Base-by-base conservation (phyloP, 75 land plant species). In the Pinus taeda region DNA sequence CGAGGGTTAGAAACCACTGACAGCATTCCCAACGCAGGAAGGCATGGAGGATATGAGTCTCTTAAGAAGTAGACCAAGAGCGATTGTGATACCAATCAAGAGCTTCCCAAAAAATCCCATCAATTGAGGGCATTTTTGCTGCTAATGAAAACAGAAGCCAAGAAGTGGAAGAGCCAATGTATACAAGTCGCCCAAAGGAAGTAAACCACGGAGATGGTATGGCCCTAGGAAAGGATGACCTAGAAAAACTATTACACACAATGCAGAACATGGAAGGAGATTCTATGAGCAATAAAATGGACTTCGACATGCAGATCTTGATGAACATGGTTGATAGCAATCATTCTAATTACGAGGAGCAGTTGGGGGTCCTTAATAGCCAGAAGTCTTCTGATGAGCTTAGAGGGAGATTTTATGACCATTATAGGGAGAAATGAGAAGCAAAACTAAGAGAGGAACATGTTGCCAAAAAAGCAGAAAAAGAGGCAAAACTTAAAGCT, bases 401-500 rank as follows among this genome's bases (percentile, higher is more conserved):
- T 81, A 86, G 76, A 65, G 89, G 92, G 33, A 82, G 75, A 53
- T 81, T 83, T 61, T 82, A 81, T 73, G 79, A 81, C 20, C 82
- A 89, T 18, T 85, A 90, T 69, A 88, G 83, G 76, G 87, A 83
- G 75, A 91, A 83, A 76, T 80, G 91, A 63, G 90, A 93, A 60
- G 88, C 86, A 59, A 93, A 87, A 57, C 90, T 87, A 66, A 77
- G 81, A 72, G 81, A 81, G 57, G 88, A 91, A 79, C 77, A 90
- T 65, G 66, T 77, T 77, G 59, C 79, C 57, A 85, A 83, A 21
- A 74, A 60, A 33, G 84, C 85, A 37, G 85, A 81, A 37, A 93
- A 83, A 61, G 91, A 85, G 60, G 90, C 87, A 62, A 79, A 88
- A 24, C 75, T 80, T 17, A 88, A 73, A 59, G 83, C 78, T 1